Evolutionary conservation across 257 asterid species (phyloP), one percentile per base, ranked within the genome.

Genomic region (Nicotiana noctiflora): DNA sequence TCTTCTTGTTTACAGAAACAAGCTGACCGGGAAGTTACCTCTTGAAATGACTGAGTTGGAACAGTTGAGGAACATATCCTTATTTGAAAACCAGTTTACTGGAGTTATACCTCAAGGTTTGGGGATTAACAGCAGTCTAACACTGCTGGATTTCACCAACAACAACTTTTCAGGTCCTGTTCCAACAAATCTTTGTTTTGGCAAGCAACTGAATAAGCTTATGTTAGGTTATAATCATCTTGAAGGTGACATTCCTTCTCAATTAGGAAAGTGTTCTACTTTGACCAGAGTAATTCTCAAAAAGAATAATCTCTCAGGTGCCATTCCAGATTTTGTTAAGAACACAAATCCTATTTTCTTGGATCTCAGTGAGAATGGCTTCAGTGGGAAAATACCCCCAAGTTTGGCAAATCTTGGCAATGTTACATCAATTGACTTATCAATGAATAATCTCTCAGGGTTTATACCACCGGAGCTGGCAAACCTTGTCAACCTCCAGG

Each of bases 81-180:
- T 95, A 84, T 89, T 63, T 49, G 92, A 88, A 18, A 95, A 95
- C 85, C 87, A 57, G 62, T 90, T 95, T 62, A 84, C 87, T 3
- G 98, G 98, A 62, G 87, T 87, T 60, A 60, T 95, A 82, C 98
- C 98, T 80, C 95, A 88, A 68, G 89, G 93, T 15, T 85, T 93
- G 87, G 98, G 98, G 77, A 66, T 92, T 76, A 90, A 95, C 82
- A 83, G 88, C 76, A 89, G 89, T 90, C 86, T 95, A 63, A 81
- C 62, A 2, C 27, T 10, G 67, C 59, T 95, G n/a, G 98, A 95
- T 72, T 84, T 93, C 80, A 86, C 97, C 4, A 72, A 85, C 63
- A 95, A 93, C 87, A 83, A 63, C 77, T 95, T 95, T 87, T 81
- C 87, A 1, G 98, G 98, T 74, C 92, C 88, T 60, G 89, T 95